A percentile compares a stretch with the other conserved stretches of the same genome.
These are phyloP conservation scores for Hypoxylon rubiginosum DNA, from an alignment of 2,329 filamentous ascomycete species.

Conservation along the genomic window DNA sequence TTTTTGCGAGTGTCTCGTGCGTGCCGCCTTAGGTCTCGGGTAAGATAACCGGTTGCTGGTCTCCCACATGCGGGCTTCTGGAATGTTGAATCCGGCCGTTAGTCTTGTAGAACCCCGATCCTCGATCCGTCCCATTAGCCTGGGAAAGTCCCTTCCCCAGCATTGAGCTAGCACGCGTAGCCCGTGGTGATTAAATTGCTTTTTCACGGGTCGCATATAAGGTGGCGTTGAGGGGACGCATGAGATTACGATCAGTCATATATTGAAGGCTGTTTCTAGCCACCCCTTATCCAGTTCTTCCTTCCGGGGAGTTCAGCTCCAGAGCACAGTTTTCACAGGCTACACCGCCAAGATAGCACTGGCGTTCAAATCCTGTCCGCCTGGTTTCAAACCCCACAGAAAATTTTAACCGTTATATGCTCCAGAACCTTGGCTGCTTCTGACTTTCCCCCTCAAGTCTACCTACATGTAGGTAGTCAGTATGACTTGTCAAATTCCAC, in stretches of 20 bases:
- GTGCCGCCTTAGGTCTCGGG: neutral
- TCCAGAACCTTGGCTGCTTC: neutral
- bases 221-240: neutral
- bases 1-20: neutral
- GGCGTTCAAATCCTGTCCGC: neutral
- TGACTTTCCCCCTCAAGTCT: neutral
- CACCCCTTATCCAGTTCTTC: too few species aligned
- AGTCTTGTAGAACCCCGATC: neutral
- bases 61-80: neutral
- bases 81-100: neutral
- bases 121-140: too few species aligned
- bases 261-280: neutral
- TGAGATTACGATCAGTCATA: neutral
- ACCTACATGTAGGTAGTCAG: neutral
- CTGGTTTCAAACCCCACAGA: neutral
- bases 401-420: neutral
- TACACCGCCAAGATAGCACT: too few species aligned
- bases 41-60: neutral
- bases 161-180: neutral
- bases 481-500: constrained; percentile 13
- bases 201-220: neutral
- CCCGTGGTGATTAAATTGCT: neutral
- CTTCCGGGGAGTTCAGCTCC: neutral
- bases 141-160: neutral
- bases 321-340: too few species aligned